Evolutionary conservation across 768 basidiomycete species (phyloP), one percentile per base, ranked within the genome.

Genomic region (Leccinum boreale): DNA sequence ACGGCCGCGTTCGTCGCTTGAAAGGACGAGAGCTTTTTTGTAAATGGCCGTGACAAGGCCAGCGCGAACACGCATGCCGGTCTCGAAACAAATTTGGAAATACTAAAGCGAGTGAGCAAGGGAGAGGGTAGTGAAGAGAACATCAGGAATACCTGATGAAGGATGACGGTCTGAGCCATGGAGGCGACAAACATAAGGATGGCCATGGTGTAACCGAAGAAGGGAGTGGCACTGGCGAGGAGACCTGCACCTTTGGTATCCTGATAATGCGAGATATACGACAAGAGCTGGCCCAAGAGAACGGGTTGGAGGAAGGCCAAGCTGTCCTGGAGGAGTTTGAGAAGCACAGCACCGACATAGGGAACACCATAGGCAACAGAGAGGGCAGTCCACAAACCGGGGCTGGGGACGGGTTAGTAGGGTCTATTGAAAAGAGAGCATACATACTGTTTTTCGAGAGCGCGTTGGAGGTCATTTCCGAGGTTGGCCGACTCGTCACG

Each of bases 51-150:
- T 86, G 14, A 98, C 85, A 21, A 98, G 81, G 0, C 94, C 95
- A 0, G 92, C 89, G 28, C 94, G 86, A 46, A 97, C 83, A n/a
- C 95, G 86, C 94, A 96, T 96, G 8, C 92, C 92, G 10, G 89
- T 90, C 66, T 89, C 85, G 67, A 83, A 90, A 49, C 86, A 86
- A 3, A 82, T 78, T 74, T 95, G 90, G 72, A 96, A 95, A 71
- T 95, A 96, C 86, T 91, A 60, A 26, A 50, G 19, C 2, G 10
- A 11, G 19, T 44, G 42, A 44, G 42, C 4, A 19, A 19, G 35
- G 9, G 11, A 8, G 10, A n/a, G 5, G 14, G 62, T 12, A 64
- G 46, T 14, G 5, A 26, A 4, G 12, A 3, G 2, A 3, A 7
- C 21, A 21, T 8, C 17, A 15, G 7, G 21, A 28, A 3, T 68